A percentile compares a stretch with the other conserved stretches of the same genome.
Evolutionary conservation across 345 rosid genomes (phyloP).

Genomic region (Erysimum cheiranthoides): DNA sequence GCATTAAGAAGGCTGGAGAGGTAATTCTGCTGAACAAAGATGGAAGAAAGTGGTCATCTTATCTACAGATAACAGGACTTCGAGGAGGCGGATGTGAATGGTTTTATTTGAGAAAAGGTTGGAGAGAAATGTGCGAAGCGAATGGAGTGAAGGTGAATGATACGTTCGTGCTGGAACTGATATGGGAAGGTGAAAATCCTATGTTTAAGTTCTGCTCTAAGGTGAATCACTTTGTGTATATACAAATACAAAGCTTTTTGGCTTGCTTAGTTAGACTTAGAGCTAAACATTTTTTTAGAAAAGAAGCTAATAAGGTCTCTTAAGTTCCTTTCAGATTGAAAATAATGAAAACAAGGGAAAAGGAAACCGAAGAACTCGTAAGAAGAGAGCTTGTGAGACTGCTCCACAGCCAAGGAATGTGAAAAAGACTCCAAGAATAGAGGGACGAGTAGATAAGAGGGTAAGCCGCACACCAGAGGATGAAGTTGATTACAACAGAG

Average conservation of each 20-base stretch:
- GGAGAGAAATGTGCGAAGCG: conserved; percentile 44
- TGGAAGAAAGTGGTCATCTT: conserved; percentile 40
- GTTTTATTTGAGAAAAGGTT: conserved; percentile 42
- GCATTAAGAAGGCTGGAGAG: conserved; percentile 21
- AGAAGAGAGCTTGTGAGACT: conserved; percentile 30
- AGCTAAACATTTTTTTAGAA: conserved; percentile 1
- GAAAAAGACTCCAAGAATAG: conserved; percentile 6
- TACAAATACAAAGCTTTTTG: neutral
- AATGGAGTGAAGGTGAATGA: conserved; percentile 40
- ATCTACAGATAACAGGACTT: conserved; percentile 23
- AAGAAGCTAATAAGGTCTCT: neutral
- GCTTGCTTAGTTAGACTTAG: conserved; percentile 1
- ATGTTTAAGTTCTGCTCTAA: conserved; percentile 36
- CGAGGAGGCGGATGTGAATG: conserved; percentile 4
- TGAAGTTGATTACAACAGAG: conserved; percentile 20
- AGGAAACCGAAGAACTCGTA: conserved; percentile 15
- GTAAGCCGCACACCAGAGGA: neutral
- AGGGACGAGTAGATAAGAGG: neutral
- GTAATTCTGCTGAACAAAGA: conserved; percentile 35
- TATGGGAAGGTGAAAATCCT: conserved; percentile 32
- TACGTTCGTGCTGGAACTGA: conserved; percentile 28
- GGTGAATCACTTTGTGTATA: conserved; percentile 23
- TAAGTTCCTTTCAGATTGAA: conserved; percentile 16
- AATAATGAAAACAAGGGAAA: conserved; percentile 2
- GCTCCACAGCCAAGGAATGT: neutral